Conservation (phyloP, 2,329 filamentous ascomycete species). For the Orbilia javanica region DNA sequence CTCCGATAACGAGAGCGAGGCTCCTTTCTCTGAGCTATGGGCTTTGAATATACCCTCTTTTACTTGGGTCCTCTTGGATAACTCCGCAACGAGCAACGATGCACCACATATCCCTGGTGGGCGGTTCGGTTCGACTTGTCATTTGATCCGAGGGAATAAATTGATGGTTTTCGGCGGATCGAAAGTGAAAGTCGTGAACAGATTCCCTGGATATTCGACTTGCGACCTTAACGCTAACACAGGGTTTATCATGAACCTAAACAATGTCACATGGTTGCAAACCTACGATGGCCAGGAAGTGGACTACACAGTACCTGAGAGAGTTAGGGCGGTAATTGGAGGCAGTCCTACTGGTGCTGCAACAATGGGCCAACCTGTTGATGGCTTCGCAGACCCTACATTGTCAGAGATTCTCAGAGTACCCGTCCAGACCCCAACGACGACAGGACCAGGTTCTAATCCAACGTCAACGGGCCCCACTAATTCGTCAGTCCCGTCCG, state of each 20-base stretch:
- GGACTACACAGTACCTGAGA: constrained; percentile 20
- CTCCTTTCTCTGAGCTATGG: neutral
- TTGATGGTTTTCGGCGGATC: constrained; percentile 19
- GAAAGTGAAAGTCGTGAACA: neutral
- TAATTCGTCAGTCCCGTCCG: neutral
- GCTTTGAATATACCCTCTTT: constrained; percentile 28
- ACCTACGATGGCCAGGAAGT: neutral
- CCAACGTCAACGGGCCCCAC: neutral
- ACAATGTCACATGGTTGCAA: constrained; percentile 2
- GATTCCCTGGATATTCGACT: neutral
- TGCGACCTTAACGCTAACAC: neutral
- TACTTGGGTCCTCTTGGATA: constrained; percentile 21
- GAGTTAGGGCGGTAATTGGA: constrained; percentile 13
- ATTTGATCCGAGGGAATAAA: constrained; percentile 5
- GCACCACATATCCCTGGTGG: neutral
- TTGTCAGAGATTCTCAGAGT: constrained; percentile 2
- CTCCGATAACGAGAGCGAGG: neutral
- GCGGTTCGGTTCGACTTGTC: constrained; percentile 9
- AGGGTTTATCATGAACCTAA: constrained; percentile 19
- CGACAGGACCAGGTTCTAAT: too few relatives aligned
- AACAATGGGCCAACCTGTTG: constrained; percentile 4
- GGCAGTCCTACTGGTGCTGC: constrained; percentile 9
- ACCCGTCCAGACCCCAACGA: neutral
- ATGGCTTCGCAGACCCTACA: constrained; percentile 16
- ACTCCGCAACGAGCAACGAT: neutral